Evolutionary conservation across 2,329 filamentous ascomycete species (phyloP).

Genomic region (Aspergillus arachidicola): DNA sequence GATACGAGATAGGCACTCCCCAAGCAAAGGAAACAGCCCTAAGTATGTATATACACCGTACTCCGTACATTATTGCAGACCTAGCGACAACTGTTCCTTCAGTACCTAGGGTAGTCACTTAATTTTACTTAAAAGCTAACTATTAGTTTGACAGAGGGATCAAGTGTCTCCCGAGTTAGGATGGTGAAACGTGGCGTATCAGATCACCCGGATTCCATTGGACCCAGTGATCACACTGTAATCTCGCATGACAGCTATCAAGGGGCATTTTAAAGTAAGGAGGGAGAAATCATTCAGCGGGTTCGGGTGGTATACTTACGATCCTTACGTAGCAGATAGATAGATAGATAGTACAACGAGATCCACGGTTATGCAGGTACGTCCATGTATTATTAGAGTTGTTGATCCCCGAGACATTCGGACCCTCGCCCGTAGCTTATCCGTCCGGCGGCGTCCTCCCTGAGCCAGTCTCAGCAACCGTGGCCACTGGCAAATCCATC

Average conservation of each 20-base stretch:
- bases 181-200: constrained; percentile 31
- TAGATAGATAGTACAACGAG: constrained; percentile 11
- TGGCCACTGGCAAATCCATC: constrained; percentile 10
- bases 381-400: constrained; percentile 22
- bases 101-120: neutral
- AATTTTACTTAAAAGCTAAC: constrained; percentile 8
- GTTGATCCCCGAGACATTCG: constrained; percentile 20
- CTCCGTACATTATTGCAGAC: neutral
- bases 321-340: neutral
- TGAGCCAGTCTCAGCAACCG: neutral
- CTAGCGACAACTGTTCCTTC: neutral
- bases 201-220: constrained; percentile 8
- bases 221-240: constrained; percentile 22
- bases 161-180: constrained; percentile 5
- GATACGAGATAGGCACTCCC: neutral
- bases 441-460: constrained; percentile 1
- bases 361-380: constrained; percentile 24
- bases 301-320: neutral
- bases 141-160: neutral
- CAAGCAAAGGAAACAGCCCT: too few relatives aligned
- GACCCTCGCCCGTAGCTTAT: constrained; percentile 18
- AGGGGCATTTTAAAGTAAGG: neutral
- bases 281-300: neutral
- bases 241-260: constrained; percentile 20
- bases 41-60: neutral